Percentiles rank a stretch among this genome's conserved stretches.
These are phyloP conservation scores for Phlyctochytrium arcticum DNA, from an alignment of 192 early-diverging fungal species.

Conservation along the genomic window DNA sequence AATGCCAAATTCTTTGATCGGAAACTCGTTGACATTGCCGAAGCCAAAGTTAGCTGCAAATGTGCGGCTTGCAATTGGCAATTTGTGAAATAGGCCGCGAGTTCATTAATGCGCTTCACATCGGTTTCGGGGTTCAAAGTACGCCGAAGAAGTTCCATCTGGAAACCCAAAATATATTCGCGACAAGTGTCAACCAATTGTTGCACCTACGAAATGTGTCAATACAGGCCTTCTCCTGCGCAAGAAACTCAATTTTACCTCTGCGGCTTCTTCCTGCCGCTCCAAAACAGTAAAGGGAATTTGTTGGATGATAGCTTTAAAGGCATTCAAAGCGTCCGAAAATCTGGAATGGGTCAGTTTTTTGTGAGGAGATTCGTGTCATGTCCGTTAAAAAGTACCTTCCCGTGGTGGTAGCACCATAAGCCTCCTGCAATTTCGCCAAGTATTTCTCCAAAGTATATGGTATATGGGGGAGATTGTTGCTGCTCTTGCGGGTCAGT, in stretches of 20 bases:
- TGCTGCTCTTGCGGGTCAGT: constrained; percentile 53
- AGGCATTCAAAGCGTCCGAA: constrained; percentile 68
- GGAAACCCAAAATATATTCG: constrained; percentile 89
- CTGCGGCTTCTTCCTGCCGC: constrained; percentile 70
- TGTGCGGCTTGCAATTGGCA: constrained; percentile 86
- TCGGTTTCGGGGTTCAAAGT: constrained; percentile 49
- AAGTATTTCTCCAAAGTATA: constrained; percentile 58
- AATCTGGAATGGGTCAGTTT: no score
- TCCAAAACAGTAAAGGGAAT: constrained; percentile 72
- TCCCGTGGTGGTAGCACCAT: constrained; percentile 72
- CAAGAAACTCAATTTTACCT: constrained; percentile 24
- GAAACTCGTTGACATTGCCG: constrained; percentile 80
- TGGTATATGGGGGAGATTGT: constrained; percentile 55
- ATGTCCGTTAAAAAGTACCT: no score
- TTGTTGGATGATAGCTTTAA: constrained; percentile 73
- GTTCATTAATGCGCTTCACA: constrained; percentile 73
- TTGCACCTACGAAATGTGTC: constrained; percentile 24
- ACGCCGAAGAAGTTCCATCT: constrained; percentile 77
- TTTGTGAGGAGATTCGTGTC: no score
- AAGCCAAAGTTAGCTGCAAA: constrained; percentile 80
- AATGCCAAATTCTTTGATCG: constrained; percentile 81
- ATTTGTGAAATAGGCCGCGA: constrained; percentile 95
- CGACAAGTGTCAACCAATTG: constrained; percentile 77
- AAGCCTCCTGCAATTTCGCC: constrained; percentile 78
- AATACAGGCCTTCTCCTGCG: not conserved